Evolutionary conservation across 164 flowering plant species (phyloP), one percentile per base, ranked within the genome.

Genomic region (Sedum album): DNA sequence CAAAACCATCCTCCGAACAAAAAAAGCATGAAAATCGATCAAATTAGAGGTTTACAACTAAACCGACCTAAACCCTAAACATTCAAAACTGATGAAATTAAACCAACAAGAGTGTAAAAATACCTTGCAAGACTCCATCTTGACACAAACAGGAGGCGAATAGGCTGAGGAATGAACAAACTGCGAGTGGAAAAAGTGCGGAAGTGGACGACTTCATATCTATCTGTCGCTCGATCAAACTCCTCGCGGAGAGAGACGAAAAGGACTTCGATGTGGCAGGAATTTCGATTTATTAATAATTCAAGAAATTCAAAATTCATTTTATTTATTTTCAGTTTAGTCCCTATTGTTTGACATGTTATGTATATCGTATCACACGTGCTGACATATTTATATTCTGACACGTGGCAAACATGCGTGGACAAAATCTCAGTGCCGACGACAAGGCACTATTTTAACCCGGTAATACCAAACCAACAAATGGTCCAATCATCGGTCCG

Each of bases 181-280:
- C 31, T 9, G 31, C 31, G 31, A 55, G 61, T 6, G n/a, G 61
- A 11, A 31, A 31, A 55, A 10, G 28, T 5, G 61, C 60, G 15
- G 13, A 7, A 23, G 60, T 4, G 6, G 26, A 55, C 61, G 14
- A 8, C 61, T 55, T 31, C 61, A 55, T 55, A n/a, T 14, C 61
- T 55, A 14, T 41, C 1, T 41, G 31, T 55, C 61, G 61, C 31
- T 55, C 61, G 61, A 55, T 55, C 61, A 55, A 55, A 55, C 61
- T 55, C 61, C 31, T 55, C 31, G 31, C 61, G 31, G 31, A 26
- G 61, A 26, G 31, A 55, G 61, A 55, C 61, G 46, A 55, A 55
- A 55, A 55, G 60, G 60, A 9, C 28, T 21, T 21, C 38, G 38
- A 3, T 35, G 3, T 35, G 5, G 38, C 7, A 3, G 7, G 38